Conservation (phyloP, 768 basidiomycete genomes). For the Mycena rosella region DNA sequence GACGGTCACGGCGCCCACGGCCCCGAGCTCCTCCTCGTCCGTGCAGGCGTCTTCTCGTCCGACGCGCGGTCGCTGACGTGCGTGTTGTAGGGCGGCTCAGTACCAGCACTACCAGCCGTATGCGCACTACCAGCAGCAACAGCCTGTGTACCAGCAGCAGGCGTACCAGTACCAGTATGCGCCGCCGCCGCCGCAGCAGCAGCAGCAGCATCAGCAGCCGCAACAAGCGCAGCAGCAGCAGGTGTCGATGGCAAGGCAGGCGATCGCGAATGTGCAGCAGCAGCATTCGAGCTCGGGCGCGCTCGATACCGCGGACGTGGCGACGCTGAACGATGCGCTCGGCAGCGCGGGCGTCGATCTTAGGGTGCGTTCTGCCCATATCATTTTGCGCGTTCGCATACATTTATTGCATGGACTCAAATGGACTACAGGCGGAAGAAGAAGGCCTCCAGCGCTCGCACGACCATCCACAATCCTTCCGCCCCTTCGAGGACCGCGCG, state of each 20-base stretch:
- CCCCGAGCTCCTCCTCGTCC: constrained; percentile 13
- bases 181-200: neutral
- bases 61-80: neutral
- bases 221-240: neutral
- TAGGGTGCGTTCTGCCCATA: constrained; percentile 59
- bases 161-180: constrained; percentile 22
- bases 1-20: neutral
- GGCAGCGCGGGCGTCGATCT: constrained; percentile 91
- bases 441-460: constrained; percentile 79
- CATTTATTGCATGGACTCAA: neutral
- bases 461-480: constrained; percentile 71
- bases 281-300: neutral
- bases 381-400: neutral
- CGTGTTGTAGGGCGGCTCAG: constrained; percentile 12
- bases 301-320: constrained; percentile 64
- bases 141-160: constrained; percentile 15
- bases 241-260: constrained; percentile 30
- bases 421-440: constrained; percentile 78
- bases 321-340: constrained; percentile 85
- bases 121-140: constrained; percentile 25
- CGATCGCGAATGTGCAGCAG: constrained; percentile 25
- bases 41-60: constrained; percentile 5
- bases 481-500: constrained; percentile 81
- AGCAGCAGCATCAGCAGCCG: neutral
- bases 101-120: constrained; percentile 32